Conservation (phyloP, 208 protist genomes). For the Trypanosoma cruzi region DNA sequence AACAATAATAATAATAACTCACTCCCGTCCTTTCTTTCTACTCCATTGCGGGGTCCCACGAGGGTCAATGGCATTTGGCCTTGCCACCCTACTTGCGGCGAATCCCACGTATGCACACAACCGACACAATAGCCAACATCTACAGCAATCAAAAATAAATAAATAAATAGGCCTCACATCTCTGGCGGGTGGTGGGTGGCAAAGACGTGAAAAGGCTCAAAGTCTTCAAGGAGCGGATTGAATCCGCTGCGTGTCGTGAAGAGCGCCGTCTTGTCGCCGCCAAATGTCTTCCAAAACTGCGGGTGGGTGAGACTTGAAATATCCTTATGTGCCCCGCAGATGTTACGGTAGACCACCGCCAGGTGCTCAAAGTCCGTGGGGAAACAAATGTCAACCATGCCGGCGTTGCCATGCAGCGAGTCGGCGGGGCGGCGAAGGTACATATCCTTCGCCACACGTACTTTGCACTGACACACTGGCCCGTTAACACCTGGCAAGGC, state of each 20-base stretch:
- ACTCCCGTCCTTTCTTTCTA: neutral
- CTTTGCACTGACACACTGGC: constrained; percentile 82
- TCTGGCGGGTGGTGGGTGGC: constrained; percentile 79
- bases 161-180: constrained; percentile 45
- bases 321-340: constrained; percentile 80
- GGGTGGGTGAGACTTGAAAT: constrained; percentile 64
- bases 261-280: constrained; percentile 81
- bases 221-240: constrained; percentile 88
- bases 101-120: neutral
- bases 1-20: too few relatives aligned
- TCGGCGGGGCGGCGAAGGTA: constrained; percentile 69
- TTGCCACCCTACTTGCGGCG: neutral
- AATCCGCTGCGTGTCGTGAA: constrained; percentile 83
- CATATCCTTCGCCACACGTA: constrained; percentile 79
- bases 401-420: constrained; percentile 65
- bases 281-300: constrained; percentile 83
- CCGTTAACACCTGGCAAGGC: constrained; percentile 69
- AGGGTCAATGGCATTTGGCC: neutral
- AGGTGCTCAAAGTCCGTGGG: constrained; percentile 88
- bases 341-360: constrained; percentile 49
- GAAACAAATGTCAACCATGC: constrained; percentile 90
- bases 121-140: neutral
- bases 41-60: neutral
- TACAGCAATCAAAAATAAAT: neutral
- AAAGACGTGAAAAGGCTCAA: constrained; percentile 81